Conservation (phyloP, 1,284 basidiomycete species). For the Leccinum variabile region DNA sequence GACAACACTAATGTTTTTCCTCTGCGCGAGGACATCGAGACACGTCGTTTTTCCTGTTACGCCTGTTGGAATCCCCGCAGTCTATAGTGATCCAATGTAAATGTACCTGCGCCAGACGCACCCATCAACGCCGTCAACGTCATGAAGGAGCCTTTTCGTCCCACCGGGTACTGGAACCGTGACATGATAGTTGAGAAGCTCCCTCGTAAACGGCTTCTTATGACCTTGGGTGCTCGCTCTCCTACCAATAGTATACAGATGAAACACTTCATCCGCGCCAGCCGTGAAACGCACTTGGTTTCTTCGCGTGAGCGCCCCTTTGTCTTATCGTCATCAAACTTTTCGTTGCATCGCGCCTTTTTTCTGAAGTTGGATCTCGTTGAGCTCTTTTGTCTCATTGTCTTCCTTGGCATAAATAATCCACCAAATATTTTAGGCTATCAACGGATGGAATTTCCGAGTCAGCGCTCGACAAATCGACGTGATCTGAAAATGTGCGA, state of each 20-base stretch:
- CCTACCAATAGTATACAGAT: background rate
- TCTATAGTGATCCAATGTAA: background rate
- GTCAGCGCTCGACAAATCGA: background rate
- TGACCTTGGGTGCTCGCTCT: constrained; percentile 25
- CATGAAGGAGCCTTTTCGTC: constrained; percentile 69
- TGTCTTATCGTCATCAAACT: constrained; percentile 31
- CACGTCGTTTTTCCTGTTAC: constrained; percentile 67
- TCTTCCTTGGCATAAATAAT: constrained; percentile 72
- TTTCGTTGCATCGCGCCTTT: constrained; percentile 37
- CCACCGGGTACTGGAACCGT: constrained; percentile 67
- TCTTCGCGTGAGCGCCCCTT: constrained; percentile 28
- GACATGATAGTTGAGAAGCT: constrained; percentile 65
- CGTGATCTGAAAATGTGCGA: background rate
- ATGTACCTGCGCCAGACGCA: constrained; percentile 67
- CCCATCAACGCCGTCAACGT: constrained; percentile 84
- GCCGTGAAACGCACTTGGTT: constrained; percentile 13
- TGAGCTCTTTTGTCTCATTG: constrained; percentile 65
- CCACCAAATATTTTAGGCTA: constrained; percentile 51
- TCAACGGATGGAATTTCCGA: background rate
- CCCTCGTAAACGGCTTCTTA: constrained; percentile 68
- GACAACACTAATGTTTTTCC: constrained; percentile 86
- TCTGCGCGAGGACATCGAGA: constrained; percentile 85
- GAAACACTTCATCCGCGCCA: background rate
- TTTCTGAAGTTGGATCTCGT: constrained; percentile 57
- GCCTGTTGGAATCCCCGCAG: constrained; percentile 22